Base-by-base conservation (phyloP, 2,329 filamentous ascomycete genomes). In the Epichloe gansuensis region DNA sequence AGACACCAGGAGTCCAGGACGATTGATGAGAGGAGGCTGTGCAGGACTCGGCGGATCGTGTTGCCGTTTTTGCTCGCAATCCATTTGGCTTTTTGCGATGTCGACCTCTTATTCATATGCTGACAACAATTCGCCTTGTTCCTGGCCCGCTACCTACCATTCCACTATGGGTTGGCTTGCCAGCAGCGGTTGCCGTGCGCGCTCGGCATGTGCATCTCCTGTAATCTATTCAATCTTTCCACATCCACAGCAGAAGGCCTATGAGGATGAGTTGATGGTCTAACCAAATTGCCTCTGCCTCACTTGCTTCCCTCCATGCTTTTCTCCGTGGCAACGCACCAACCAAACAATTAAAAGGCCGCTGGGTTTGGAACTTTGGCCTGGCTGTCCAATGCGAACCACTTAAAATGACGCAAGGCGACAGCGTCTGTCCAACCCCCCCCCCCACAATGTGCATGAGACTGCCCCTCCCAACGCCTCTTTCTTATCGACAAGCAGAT, bases 361-460 rank as follows among this genome's bases (percentile, higher is more conserved):
- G 27, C 27, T 31, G 8, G 31, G 31, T 31, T 27, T 13, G 15
- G 17, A 12, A 25, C 25, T 23, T 40, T 25, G 36, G 12, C 12
- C 45, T 15, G 34, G 27, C 31, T 36, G 27, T 45, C 49, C 49
- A 50, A 50, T 45, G 31, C 31, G 40, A 44, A 21, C 38, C 49
- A 11, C 34, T 42, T 42, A 48, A 58, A 60, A 59, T 61, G 59
- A 60, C 58, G 59, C 59, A 61, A 60, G 50, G 44, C 53, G 17
- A 21, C 17, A 21, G 17, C 54, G 47, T 41, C 27, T 39, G 40
- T 35, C 9, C 31, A 31, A 31, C 31, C 9, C 17, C 17, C 17
- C 17, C 17, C 17, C 17, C 17, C n/a, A n/a, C n/a, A 17, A 31
- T 31, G 27, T 3, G 8, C 23, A 44, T 45, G 43, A 49, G 51